A percentile compares a stretch with the other conserved stretches of the same genome.
Evolutionary conservation across 768 basidiomycete genomes (phyloP).

Genomic region (Hygrophorus russula): DNA sequence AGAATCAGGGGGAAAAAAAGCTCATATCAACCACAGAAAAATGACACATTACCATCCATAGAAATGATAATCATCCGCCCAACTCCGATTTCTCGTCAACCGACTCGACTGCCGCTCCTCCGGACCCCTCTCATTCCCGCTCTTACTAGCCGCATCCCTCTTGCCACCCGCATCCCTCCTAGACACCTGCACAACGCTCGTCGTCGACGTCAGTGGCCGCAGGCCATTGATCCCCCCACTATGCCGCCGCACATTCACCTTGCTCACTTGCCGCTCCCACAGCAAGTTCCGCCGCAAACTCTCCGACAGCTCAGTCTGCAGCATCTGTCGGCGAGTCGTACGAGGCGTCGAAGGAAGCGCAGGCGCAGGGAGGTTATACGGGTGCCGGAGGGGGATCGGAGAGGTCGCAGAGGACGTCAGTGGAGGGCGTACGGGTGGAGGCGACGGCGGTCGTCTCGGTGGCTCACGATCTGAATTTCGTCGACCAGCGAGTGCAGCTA

Average conservation of each 20-base stretch:
- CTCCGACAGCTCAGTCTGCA: conserved; percentile 78
- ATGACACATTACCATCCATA: conserved; percentile 42
- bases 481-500: conserved; percentile 35
- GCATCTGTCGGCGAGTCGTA: conserved; percentile 77
- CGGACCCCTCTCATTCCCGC: conserved; percentile 8
- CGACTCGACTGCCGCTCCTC: conserved; percentile 31
- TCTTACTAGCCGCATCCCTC: conserved; percentile 9
- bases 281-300: conserved; percentile 69
- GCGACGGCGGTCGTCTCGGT: not conserved
- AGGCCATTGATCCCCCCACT: conserved; percentile 13
- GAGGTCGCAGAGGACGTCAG: conserved; percentile 18
- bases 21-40: not conserved
- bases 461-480: not conserved
- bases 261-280: conserved; percentile 65
- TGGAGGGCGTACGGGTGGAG: not conserved
- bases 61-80: conserved; percentile 58
- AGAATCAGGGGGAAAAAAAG: no score
- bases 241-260: conserved; percentile 31
- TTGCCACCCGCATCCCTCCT: conserved; percentile 2
- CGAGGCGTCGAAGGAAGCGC: conserved; percentile 69
- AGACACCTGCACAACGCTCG: conserved; percentile 29
- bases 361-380: conserved; percentile 64
- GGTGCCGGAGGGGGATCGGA: conserved; percentile 51
- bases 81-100: conserved; percentile 52
- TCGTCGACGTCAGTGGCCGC: conserved; percentile 21